A percentile compares a stretch with the other conserved stretches of the same genome.
Evolutionary conservation across 257 asterid species (phyloP).

Genomic region (Echium plantagineum): DNA sequence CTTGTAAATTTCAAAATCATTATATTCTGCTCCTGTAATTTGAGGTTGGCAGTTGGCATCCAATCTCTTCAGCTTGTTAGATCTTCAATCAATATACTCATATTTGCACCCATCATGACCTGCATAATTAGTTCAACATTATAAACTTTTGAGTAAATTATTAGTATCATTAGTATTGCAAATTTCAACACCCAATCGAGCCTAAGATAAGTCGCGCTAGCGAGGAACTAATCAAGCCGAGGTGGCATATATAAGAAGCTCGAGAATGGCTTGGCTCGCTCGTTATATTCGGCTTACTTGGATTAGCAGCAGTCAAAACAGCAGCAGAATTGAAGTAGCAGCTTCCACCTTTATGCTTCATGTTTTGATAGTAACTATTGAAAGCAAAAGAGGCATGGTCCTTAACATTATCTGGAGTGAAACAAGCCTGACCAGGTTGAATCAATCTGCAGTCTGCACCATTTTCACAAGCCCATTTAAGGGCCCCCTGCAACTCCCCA

Average conservation of each 20-base stretch:
- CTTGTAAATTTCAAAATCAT: no score
- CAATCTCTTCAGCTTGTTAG: background rate
- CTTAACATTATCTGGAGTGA: slow-evolving; percentile 36
- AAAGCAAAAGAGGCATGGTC: slow-evolving; percentile 77
- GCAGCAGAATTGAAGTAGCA: slow-evolving; percentile 85
- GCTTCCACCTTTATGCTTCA: slow-evolving; percentile 52
- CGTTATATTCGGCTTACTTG: slow-evolving; percentile 38
- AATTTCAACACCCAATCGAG: no score
- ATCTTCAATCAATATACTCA: background rate
- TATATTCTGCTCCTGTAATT: background rate
- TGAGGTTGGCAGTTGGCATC: background rate
- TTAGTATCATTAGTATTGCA: no score
- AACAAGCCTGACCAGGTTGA: slow-evolving; percentile 32
- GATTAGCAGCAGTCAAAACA: slow-evolving; percentile 42
- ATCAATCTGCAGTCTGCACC: slow-evolving; percentile 66
- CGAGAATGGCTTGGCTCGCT: no score
- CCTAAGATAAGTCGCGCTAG: no score
- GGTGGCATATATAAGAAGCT: no score
- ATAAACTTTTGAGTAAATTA: no score
- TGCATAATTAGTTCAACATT: background rate
- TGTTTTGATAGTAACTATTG: slow-evolving; percentile 74
- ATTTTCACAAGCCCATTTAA: slow-evolving; percentile 69
- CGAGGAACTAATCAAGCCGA: no score
- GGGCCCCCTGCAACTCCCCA: slow-evolving; percentile 37
- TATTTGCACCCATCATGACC: background rate